Evolutionary conservation across 306 rosid genomes (phyloP).

Genomic region (Vigna unguiculata): DNA sequence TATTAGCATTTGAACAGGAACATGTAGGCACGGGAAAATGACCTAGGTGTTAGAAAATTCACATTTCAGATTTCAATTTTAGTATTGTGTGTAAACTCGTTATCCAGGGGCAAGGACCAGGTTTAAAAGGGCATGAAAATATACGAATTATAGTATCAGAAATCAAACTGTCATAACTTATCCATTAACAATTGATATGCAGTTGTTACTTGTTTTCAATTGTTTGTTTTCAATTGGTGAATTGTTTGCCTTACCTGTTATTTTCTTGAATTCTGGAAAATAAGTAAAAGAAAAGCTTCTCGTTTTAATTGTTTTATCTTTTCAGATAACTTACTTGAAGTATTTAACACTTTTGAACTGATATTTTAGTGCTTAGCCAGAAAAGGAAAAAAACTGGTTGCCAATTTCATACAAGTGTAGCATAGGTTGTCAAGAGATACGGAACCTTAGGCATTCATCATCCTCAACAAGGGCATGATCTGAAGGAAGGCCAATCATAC

Average conservation of each 20-base stretch:
- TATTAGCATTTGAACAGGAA: not conserved
- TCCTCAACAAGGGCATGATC: constrained; percentile 90
- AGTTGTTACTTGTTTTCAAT: constrained; percentile 5
- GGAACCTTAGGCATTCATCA: constrained; percentile 88
- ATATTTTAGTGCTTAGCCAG: constrained; percentile 34
- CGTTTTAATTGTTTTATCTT: constrained; percentile 4
- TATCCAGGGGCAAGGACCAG: constrained; percentile 27
- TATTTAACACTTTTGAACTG: not conserved
- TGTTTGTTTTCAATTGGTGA: constrained; percentile 15
- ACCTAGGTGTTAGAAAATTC: not conserved
- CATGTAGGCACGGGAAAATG: constrained; percentile 11
- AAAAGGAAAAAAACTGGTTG: constrained; percentile 8
- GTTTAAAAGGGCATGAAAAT: constrained; percentile 1
- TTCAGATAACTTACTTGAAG: not conserved
- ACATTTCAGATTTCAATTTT: constrained; percentile 29
- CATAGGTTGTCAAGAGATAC: constrained; percentile 38
- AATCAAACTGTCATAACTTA: constrained; percentile 22
- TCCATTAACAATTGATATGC: not conserved
- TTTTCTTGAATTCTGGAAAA: constrained; percentile 31
- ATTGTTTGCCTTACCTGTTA: constrained; percentile 22
- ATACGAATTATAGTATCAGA: not conserved
- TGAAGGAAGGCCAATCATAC: constrained; percentile 95
- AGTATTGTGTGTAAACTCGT: not conserved
- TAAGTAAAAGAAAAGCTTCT: not conserved
- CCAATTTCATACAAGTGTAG: constrained; percentile 19